Evolutionary conservation across 495 filamentous ascomycete species (phyloP).

Genomic region (Acidomyces sp.): DNA sequence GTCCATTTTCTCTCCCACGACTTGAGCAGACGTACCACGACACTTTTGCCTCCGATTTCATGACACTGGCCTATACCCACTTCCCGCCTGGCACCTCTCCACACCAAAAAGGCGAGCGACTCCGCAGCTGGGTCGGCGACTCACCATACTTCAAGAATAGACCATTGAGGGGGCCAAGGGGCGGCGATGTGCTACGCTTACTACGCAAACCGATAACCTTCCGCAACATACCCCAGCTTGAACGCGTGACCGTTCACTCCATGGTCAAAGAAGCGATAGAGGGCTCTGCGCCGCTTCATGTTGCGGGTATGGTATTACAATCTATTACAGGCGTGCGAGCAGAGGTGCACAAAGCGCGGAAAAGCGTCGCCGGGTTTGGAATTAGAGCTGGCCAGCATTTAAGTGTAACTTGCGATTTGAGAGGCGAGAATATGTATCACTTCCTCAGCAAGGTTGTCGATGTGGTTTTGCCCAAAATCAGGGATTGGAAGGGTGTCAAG

Average conservation of each 20-base stretch:
- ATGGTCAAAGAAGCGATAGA: conserved; percentile 50
- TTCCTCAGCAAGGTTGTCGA: conserved; percentile 78
- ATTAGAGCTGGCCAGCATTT: conserved; percentile 42
- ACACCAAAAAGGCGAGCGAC: conserved; percentile 49
- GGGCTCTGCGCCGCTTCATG: conserved; percentile 55
- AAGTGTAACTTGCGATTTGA: conserved; percentile 55
- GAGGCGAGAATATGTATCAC: conserved; percentile 69
- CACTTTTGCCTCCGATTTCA: conserved; percentile 77
- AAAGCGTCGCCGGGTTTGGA: conserved; percentile 53
- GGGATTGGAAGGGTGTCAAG: conserved; percentile 78
- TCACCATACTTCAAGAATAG: conserved; percentile 91
- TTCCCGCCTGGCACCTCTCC: conserved; percentile 56
- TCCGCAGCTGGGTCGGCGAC: conserved; percentile 76
- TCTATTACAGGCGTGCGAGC: conserved; percentile 72
- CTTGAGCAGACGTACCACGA: conserved; percentile 80
- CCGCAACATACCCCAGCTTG: conserved; percentile 70
- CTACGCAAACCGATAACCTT: conserved; percentile 67
- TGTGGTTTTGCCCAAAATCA: conserved; percentile 82
- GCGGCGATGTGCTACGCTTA: conserved; percentile 52
- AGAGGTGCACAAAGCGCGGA: conserved; percentile 51
- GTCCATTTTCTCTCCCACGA: conserved; percentile 80
- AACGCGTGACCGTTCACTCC: conserved; percentile 65
- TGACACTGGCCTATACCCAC: conserved; percentile 80
- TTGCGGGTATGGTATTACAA: conserved; percentile 71
- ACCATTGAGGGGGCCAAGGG: conserved; percentile 67